A percentile compares a stretch with the other conserved stretches of the same genome.
Conservation (phyloP, 306 rosid species). For the Quercus ilex region DNA sequence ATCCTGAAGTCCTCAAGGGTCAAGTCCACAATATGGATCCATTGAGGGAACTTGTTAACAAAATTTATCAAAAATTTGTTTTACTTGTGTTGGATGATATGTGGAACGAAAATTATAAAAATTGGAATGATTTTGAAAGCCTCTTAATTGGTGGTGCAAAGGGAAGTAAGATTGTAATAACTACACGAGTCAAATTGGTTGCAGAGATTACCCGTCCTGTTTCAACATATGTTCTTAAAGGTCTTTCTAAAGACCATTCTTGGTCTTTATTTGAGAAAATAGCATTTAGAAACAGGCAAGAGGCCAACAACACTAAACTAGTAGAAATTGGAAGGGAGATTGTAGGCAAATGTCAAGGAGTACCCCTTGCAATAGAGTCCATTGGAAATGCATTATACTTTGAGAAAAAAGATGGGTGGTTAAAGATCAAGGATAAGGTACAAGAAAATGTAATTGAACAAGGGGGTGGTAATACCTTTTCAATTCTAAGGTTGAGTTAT, state of each 20-base stretch:
- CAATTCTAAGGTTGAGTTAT: slow-evolving; percentile 26
- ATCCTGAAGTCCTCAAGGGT: no score
- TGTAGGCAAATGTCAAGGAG: slow-evolving; percentile 22
- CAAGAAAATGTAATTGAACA: slow-evolving; percentile 13
- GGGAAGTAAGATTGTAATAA: slow-evolving; percentile 32
- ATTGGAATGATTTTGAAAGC: slow-evolving; percentile 17
- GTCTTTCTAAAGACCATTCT: slow-evolving; percentile 14
- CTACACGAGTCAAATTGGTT: slow-evolving; percentile 26
- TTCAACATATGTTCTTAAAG: slow-evolving; percentile 3
- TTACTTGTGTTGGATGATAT: slow-evolving; percentile 44
- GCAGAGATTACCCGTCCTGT: slow-evolving; percentile 1
- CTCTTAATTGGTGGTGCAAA: slow-evolving; percentile 21
- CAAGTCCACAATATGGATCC: slow-evolving; percentile 4
- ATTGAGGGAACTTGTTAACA: slow-evolving; percentile 7
- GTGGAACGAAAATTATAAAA: slow-evolving; percentile 26
- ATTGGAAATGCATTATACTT: slow-evolving; percentile 29
- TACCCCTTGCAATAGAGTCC: slow-evolving; percentile 28
- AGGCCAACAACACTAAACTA: not conserved
- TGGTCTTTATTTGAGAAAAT: slow-evolving; percentile 26
- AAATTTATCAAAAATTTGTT: slow-evolving; percentile 19
- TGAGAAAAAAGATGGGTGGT: slow-evolving; percentile 31
- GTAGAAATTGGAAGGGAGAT: slow-evolving; percentile 24
- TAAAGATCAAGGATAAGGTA: slow-evolving; percentile 28
- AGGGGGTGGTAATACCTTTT: slow-evolving; percentile 23
- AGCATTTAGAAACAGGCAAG: slow-evolving; percentile 14